Evolutionary conservation across 2,329 filamentous ascomycete genomes (phyloP).

Genomic region (Curvularia sp.): DNA sequence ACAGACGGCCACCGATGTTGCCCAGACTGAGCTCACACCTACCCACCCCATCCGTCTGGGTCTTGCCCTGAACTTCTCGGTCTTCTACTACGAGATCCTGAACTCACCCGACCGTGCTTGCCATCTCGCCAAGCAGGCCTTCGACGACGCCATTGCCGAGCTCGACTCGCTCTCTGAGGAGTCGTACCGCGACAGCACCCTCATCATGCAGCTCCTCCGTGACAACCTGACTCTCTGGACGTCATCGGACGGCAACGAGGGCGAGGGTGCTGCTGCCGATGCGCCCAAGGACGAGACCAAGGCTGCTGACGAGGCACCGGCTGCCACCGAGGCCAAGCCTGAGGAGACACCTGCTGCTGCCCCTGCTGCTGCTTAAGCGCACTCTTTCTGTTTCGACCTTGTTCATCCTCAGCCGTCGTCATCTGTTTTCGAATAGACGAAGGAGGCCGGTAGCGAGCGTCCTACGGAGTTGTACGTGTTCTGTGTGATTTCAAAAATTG

Average conservation of each 20-base stretch:
- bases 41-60: constrained; percentile 98
- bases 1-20: constrained; percentile 95
- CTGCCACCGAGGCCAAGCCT: constrained; percentile 42
- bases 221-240: constrained; percentile 99
- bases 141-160: constrained; percentile 98
- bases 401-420: constrained; percentile 44
- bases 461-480: constrained; percentile 50
- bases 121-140: constrained; percentile 98
- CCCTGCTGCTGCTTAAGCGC: constrained; percentile 45
- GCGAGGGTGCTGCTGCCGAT: constrained; percentile 67
- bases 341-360: constrained; percentile 46
- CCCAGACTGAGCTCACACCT: constrained; percentile 94
- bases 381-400: constrained; percentile 43
- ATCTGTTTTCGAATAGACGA: constrained; percentile 45
- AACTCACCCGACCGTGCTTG: constrained; percentile 98
- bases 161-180: constrained; percentile 97
- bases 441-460: constrained; percentile 49
- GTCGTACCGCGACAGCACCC: constrained; percentile 97
- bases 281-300: constrained; percentile 70
- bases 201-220: constrained; percentile 98
- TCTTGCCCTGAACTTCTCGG: constrained; percentile 97
- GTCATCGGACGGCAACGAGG: constrained; percentile 86
- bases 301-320: constrained; percentile 59
- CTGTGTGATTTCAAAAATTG: constrained; percentile 51
- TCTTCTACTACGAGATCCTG: constrained; percentile 99